Base-by-base conservation (phyloP, 2,329 filamentous ascomycete genomes). In the Penicillium capsulatum region DNA sequence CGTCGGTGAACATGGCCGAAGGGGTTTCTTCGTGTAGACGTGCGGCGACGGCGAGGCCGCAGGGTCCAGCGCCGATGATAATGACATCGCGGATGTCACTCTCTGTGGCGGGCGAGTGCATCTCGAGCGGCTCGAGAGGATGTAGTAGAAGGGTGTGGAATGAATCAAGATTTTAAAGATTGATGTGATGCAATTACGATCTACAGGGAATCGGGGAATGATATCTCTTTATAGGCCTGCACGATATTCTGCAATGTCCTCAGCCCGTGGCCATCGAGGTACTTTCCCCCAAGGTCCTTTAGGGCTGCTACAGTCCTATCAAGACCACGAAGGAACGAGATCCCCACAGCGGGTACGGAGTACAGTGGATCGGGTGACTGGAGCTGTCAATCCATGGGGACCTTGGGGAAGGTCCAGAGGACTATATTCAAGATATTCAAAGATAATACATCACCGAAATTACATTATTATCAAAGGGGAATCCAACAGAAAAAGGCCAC, bases 1-100 rank as follows among this genome's bases (percentile, higher is more conserved):
- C 84, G 57, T 91, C 85, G 0, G 86, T 90, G 64, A 91, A 91
- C 36, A 89, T 78, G 1, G 86, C 84, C 0, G 83, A 86, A 0
- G 86, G 86, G 0, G 83, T 84, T 38, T 75, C 72, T 63, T 91
- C 86, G 29, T 77, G 75, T 1, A 91, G 73, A 3, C 86, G 76
- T 1, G 84, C 80, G 7, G 86, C 84, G 4, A 84, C 77, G 4
- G 83, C 84, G 3, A 91, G 78, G 3, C 85, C 84, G 48, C 80
- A 84, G 3, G 86, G 84, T 0, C 86, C 86, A 5, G 80, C 84
- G 7, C 86, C 86, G 28, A 90, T 67, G 57, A 88, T 83, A 42
- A 86, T 65, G 6, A 89, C 78, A 57, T 89, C 83, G 62, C 53
- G 54, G 38, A 65, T 54, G 11, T 51, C 45, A 11, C 19, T 36